phyloP scores from a whole-genome alignment of 179 eudicot genomes.

The Beta macrorhiza region DNA sequence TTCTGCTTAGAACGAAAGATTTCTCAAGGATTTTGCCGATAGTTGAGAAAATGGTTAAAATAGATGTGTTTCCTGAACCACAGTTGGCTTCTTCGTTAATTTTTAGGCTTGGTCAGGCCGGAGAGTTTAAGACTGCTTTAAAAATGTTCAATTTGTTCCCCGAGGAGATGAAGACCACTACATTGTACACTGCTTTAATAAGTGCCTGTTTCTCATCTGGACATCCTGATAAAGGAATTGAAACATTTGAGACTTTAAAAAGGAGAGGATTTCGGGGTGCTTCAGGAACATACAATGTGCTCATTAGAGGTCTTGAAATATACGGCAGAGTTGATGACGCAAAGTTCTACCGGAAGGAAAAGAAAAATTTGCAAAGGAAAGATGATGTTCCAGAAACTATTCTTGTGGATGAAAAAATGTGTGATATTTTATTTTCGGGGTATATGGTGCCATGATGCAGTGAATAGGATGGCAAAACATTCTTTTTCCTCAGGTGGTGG shows the following conservation, averaged over 20 bases:
- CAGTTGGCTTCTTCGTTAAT: constrained; percentile 49
- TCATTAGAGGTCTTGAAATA: constrained; percentile 62
- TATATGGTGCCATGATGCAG: constrained; percentile 24
- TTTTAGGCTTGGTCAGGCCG: constrained; percentile 58
- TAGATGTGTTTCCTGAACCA: constrained; percentile 45
- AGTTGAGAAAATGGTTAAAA: constrained; percentile 50
- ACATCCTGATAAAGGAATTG: constrained; percentile 51
- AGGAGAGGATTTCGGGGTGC: constrained; percentile 36
- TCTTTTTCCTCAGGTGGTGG: constrained; percentile 11
- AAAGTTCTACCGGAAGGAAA: constrained; percentile 50
- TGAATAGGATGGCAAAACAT: constrained; percentile 4
- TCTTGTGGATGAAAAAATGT: constrained; percentile 44
- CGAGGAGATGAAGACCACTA: constrained; percentile 44
- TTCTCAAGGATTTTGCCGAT: constrained; percentile 44
- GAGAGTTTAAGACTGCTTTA: constrained; percentile 47
- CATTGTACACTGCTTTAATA: constrained; percentile 58
- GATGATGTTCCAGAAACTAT: constrained; percentile 23
- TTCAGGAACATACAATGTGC: constrained; percentile 51
- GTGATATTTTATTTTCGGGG: constrained; percentile 54
- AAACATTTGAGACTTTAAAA: constrained; percentile 48
- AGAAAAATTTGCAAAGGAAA: constrained; percentile 39
- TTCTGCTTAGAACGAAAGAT: constrained; percentile 47
- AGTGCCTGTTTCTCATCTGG: constrained; percentile 57
- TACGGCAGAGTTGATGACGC: constrained; percentile 41
- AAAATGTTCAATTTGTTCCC: constrained; percentile 50